These are phyloP conservation scores for Blastocystis sp. DNA, from an alignment of 352 stramenopile genomes.

Conservation along the genomic window DNA sequence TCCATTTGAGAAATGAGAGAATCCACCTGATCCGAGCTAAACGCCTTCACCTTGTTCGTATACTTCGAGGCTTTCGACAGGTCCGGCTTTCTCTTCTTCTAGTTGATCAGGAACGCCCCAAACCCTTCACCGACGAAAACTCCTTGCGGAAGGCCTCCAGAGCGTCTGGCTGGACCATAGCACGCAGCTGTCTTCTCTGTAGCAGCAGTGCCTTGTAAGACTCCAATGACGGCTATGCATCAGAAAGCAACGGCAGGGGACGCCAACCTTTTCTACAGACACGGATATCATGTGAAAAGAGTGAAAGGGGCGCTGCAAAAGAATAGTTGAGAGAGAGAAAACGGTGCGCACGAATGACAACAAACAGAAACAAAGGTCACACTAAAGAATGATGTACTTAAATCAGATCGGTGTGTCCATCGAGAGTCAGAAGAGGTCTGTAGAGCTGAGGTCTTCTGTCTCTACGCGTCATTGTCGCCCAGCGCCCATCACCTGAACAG, in stretches of 20 bases:
- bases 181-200: background rate
- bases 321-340: too few relatives aligned
- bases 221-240: background rate
- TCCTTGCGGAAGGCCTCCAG: conserved; percentile 15
- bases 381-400: background rate
- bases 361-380: background rate
- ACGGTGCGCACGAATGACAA: too few relatives aligned
- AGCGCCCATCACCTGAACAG: conserved; percentile 71
- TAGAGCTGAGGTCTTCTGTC: conserved; percentile 83
- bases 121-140: conserved; percentile 5
- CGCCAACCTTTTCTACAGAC: too few relatives aligned
- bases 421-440: conserved; percentile 78
- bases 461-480: conserved; percentile 81
- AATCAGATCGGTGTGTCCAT: conserved; percentile 73
- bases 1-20: conserved; percentile 39
- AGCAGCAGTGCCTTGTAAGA: background rate
- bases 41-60: conserved; percentile 26
- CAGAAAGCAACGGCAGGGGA: too few relatives aligned
- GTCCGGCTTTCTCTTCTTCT: conserved; percentile 33
- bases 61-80: conserved; percentile 31
- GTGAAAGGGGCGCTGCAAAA: too few relatives aligned
- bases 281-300: too few relatives aligned
- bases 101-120: background rate
- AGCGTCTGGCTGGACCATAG: conserved; percentile 3
- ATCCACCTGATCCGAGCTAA: conserved; percentile 17